phyloP scores from a whole-genome alignment of 1,284 basidiomycete species.

The Coniferiporia sulphurascens region DNA sequence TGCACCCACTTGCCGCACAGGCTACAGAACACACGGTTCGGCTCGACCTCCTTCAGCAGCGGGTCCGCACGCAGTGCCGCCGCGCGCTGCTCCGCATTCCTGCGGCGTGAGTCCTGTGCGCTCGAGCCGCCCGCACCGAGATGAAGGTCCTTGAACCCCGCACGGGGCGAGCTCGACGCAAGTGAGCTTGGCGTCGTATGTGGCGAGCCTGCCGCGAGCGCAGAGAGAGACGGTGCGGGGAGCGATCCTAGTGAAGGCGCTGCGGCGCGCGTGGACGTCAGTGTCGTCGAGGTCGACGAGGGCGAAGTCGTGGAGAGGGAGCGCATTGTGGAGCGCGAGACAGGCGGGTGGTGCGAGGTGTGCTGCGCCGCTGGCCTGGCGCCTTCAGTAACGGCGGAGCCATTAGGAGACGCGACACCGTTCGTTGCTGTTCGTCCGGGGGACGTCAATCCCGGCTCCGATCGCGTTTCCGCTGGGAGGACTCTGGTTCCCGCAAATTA shows the following conservation, averaged over 20 bases:
- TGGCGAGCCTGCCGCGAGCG: slow-evolving; percentile 4
- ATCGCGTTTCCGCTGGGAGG: background rate
- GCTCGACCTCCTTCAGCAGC: slow-evolving; percentile 61
- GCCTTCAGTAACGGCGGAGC: background rate
- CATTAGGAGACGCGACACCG: background rate
- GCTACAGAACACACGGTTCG: slow-evolving; percentile 67
- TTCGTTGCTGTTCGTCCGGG: background rate
- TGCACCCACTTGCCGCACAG: slow-evolving; percentile 77
- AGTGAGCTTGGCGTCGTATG: slow-evolving; percentile 6
- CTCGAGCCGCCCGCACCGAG: slow-evolving; percentile 25
- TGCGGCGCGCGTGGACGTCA: background rate
- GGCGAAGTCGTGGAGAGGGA: background rate
- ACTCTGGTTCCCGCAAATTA: background rate
- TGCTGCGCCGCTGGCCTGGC: background rate
- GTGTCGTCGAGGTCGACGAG: background rate
- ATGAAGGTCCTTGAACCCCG: background rate
- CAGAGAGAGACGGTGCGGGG: slow-evolving; percentile 6
- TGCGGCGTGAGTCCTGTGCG: slow-evolving; percentile 57
- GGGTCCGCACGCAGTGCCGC: slow-evolving; percentile 59
- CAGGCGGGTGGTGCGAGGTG: background rate
- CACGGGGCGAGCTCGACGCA: slow-evolving; percentile 1
- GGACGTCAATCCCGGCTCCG: background rate
- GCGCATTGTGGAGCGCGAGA: background rate
- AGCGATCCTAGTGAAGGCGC: slow-evolving; percentile 11
- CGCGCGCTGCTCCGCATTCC: slow-evolving; percentile 70